Conservation (phyloP, 2,329 filamentous ascomycete species). For the Phaeophleospora eucalypticola region DNA sequence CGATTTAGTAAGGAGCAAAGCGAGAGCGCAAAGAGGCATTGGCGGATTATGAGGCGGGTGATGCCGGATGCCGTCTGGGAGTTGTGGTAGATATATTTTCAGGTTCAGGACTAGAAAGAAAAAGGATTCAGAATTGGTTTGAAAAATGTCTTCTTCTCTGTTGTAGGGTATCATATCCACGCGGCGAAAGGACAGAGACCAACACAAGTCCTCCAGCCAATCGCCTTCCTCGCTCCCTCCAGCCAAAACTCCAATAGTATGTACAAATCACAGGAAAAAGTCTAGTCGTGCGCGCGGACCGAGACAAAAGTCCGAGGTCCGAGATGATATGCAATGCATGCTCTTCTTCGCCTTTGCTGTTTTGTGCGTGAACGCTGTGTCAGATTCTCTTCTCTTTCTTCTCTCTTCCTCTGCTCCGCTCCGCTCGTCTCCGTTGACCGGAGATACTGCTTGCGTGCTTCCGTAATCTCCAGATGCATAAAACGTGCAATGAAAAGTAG, state of each 20-base stretch:
- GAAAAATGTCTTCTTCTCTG: not conserved
- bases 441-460: too few relatives aligned
- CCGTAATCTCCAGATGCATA: too few relatives aligned
- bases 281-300: not conserved
- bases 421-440: too few relatives aligned
- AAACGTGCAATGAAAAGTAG: too few relatives aligned
- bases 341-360: too few relatives aligned
- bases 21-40: slow-evolving; percentile 76
- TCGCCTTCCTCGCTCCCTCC: not conserved
- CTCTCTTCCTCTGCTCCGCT: too few relatives aligned
- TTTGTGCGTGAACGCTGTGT: not conserved
- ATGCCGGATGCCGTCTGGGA: slow-evolving; percentile 79
- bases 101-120: too few relatives aligned
- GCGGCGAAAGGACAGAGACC: too few relatives aligned
- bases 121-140: not conserved
- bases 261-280: not conserved
- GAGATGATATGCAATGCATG: too few relatives aligned
- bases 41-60: slow-evolving; percentile 85
- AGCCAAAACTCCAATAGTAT: not conserved
- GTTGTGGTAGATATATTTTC: slow-evolving; percentile 65
- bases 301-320: not conserved
- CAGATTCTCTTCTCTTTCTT: not conserved
- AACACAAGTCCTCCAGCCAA: too few relatives aligned
- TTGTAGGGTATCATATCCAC: not conserved
- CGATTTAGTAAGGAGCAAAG: slow-evolving; percentile 68